Evolutionary conservation across 805 yeast genomes (phyloP), one percentile per base, ranked within the genome.

Genomic region (Candida quercuum): DNA sequence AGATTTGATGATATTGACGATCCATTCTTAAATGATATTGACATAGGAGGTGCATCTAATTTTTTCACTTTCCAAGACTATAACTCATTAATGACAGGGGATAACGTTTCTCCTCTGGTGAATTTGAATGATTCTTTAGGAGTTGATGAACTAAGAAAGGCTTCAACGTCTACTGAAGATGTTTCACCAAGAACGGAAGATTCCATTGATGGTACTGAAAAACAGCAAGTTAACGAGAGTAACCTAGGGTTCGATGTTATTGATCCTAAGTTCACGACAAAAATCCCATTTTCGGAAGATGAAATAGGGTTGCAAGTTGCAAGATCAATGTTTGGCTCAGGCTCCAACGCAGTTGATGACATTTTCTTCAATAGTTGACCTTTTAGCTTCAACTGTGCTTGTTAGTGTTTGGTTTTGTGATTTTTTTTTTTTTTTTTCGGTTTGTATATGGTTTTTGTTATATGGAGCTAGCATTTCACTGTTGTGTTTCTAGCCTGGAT

Each of bases 221-320:
- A 8, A 2, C 25, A 15, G 6, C 9, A 20, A 3, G 21, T 14
- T 15, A 16, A n/a, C 8, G 12, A 22, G 15, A 26, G 9, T 14
- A 26, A 18, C 19, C 15, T 13, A 9, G 20, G 16, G 7, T 28
- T 32, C 7, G 19, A 12, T 4, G 25, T 13, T 6, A 22, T 4
- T n/a, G 28, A 23, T 35, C 8, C 17, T 8, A 6, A 9, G 5
- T 8, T n/a, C 13, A 23, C 25, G n/a, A n/a, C n/a, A n/a, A n/a
- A n/a, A n/a, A n/a, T n/a, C n/a, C n/a, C n/a, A n/a, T n/a, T n/a
- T n/a, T n/a, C n/a, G n/a, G 56, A 50, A 6, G 46, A 47, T 27
- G 54, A 53, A 10, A 12, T 52, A 14, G 58, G 56, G 1, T 15
- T 53, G 29, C 53, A 53, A 27, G 48, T 53, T 33, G 58, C 56